These are phyloP conservation scores for Vitis hybrid DNA, from an alignment of 177 flowering plant species.

Conservation along the genomic window DNA sequence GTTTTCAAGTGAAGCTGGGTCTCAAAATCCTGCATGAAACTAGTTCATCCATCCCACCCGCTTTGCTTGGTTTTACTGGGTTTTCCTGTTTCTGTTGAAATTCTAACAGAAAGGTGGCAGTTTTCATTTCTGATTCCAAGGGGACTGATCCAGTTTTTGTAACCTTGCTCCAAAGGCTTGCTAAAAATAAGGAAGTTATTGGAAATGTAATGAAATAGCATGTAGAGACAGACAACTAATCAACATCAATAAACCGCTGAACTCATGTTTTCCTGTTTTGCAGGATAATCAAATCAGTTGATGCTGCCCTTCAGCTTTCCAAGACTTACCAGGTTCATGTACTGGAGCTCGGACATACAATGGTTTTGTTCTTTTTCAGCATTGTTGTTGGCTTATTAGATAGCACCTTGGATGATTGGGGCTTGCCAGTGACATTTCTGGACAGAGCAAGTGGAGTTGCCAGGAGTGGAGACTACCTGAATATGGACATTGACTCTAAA, in stretches of 20 bases:
- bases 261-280: slow-evolving; percentile 15
- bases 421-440: slow-evolving; percentile 34
- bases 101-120: too few relatives aligned
- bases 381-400: slow-evolving; percentile 56
- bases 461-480: slow-evolving; percentile 29
- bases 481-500: slow-evolving; percentile 58
- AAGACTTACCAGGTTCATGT: slow-evolving; percentile 41
- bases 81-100: too few relatives aligned
- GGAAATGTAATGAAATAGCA: not conserved
- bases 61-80: too few relatives aligned
- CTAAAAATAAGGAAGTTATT: not conserved
- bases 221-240: not conserved
- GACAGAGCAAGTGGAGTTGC: slow-evolving; percentile 26
- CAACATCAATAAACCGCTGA: not conserved
- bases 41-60: too few relatives aligned
- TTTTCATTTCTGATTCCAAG: too few relatives aligned
- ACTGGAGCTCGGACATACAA: slow-evolving; percentile 62
- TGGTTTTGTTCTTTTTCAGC: slow-evolving; percentile 54
- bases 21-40: too few relatives aligned
- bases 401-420: slow-evolving; percentile 71
- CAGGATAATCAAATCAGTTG: slow-evolving; percentile 72
- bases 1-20: too few relatives aligned
- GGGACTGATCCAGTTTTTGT: not conserved
- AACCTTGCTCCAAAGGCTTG: slow-evolving; percentile 1
- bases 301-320: slow-evolving; percentile 59